Evolutionary conservation across 2,329 filamentous ascomycete genomes (phyloP).

Genomic region (Fusarium phyllophilum): DNA sequence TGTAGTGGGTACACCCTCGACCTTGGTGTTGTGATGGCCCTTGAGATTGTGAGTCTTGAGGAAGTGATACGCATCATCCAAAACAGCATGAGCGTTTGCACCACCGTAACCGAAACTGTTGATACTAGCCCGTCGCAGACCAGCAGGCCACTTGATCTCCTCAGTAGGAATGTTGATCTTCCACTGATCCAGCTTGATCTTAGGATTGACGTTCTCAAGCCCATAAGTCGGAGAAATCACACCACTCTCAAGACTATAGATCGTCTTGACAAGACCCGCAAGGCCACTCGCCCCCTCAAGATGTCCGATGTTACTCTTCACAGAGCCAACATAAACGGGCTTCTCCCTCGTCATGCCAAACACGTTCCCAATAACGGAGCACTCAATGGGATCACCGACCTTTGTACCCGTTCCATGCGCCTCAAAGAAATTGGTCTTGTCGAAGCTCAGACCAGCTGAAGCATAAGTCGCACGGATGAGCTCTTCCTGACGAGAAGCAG

Average conservation of each 20-base stretch:
- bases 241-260: not conserved
- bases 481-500: not conserved
- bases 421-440: not conserved
- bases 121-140: not conserved
- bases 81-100: not conserved
- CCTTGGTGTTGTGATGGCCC: not conserved
- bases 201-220: not conserved
- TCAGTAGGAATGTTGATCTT: not conserved
- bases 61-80: not conserved
- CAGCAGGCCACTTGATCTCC: not conserved
- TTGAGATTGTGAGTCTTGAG: not conserved
- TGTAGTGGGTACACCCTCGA: not conserved
- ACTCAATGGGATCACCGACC: conserved; percentile 43
- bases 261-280: not conserved
- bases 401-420: conserved; percentile 58
- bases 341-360: not conserved
- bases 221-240: not conserved
- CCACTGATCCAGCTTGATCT: not conserved
- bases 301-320: conserved; percentile 26
- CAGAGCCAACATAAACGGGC: conserved; percentile 12
- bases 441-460: not conserved
- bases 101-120: not conserved
- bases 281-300: conserved; percentile 13
- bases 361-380: not conserved
- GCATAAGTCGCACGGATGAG: not conserved